These are phyloP conservation scores for Colletotrichum euphorbiae DNA, from an alignment of 2,329 filamentous ascomycete species.

Conservation along the genomic window DNA sequence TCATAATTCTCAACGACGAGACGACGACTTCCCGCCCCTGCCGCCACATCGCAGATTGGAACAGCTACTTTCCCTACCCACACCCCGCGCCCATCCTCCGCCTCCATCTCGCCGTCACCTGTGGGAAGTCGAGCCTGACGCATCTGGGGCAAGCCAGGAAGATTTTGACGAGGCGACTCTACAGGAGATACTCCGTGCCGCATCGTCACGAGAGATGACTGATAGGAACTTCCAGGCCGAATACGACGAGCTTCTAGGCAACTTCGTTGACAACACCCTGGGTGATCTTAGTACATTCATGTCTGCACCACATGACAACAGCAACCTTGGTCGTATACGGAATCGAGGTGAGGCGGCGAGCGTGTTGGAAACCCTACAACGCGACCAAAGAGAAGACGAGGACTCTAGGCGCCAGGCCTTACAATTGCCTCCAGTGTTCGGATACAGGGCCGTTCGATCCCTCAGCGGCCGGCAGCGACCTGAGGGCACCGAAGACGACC, in stretches of 20 bases:
- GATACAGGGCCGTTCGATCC: slow-evolving; percentile 19
- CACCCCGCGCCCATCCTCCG: slow-evolving; percentile 20
- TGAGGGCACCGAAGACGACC: slow-evolving; percentile 34
- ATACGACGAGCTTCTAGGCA: slow-evolving; percentile 38
- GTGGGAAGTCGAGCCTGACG: slow-evolving; percentile 25
- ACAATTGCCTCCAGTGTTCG: slow-evolving; percentile 29
- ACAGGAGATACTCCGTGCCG: slow-evolving; percentile 18
- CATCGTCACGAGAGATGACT: slow-evolving; percentile 30
- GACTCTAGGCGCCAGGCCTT: slow-evolving; percentile 21
- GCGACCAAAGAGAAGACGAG: slow-evolving; percentile 33
- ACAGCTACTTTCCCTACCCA: slow-evolving; percentile 44
- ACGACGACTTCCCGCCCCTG: slow-evolving; percentile 46
- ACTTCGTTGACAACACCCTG: slow-evolving; percentile 34
- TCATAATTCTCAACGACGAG: slow-evolving; percentile 46
- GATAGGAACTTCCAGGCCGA: slow-evolving; percentile 39
- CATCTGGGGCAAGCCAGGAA: slow-evolving; percentile 8
- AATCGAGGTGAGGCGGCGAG: slow-evolving; percentile 7
- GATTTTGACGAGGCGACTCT: slow-evolving; percentile 6
- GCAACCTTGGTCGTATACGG: slow-evolving; percentile 9
- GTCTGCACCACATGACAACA: slow-evolving; percentile 25
- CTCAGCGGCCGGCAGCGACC: slow-evolving; percentile 29
- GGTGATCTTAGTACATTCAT: slow-evolving; percentile 32
- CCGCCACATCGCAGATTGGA: slow-evolving; percentile 47
- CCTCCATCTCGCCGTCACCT: slow-evolving; percentile 19
- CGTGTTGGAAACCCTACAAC: slow-evolving; percentile 26